Conservation (phyloP, 129 eudicot species). For the Centrapalus pauciflorus region DNA sequence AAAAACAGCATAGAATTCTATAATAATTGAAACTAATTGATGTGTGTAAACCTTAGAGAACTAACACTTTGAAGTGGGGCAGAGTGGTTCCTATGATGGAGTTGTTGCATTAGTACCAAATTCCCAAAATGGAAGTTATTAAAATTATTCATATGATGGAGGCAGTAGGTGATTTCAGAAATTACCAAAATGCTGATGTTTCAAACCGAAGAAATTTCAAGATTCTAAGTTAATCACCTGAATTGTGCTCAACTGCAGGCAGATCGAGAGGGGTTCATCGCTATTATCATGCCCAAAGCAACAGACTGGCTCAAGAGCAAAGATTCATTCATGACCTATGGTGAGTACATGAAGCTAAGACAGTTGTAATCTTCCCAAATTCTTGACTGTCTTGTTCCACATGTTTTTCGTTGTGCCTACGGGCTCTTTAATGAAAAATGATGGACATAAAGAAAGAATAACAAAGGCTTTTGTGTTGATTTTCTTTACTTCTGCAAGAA, state of each 20-base stretch:
- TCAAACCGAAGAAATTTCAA: not conserved
- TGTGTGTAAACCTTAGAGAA: not conserved
- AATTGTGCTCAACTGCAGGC: conserved; percentile 50
- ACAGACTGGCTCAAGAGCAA: conserved; percentile 81
- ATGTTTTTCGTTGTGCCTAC: conserved; percentile 6
- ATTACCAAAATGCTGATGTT: not conserved
- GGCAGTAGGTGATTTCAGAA: too few species aligned
- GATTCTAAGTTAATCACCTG: not conserved
- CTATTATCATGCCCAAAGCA: conserved; percentile 86
- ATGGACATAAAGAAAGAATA: conserved; percentile 1
- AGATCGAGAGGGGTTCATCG: conserved; percentile 87
- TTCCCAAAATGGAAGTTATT: too few species aligned
- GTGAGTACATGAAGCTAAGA: conserved; percentile 73
- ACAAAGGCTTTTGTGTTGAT: not conserved
- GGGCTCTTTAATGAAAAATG: conserved; percentile 1
- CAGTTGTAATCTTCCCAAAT: conserved; percentile 10
- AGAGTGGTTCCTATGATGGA: too few species aligned
- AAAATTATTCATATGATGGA: too few species aligned
- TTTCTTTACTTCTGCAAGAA: conserved; percentile 14
- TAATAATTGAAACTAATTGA: not conserved
- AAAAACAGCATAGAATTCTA: not conserved
- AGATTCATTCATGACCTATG: conserved; percentile 57
- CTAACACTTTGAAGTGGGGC: not conserved
- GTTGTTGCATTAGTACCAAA: too few species aligned
- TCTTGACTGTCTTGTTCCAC: not conserved